Conservation (phyloP, 225 moss, liverwort and hornwort species). For the Marchantia polymorpha region DNA sequence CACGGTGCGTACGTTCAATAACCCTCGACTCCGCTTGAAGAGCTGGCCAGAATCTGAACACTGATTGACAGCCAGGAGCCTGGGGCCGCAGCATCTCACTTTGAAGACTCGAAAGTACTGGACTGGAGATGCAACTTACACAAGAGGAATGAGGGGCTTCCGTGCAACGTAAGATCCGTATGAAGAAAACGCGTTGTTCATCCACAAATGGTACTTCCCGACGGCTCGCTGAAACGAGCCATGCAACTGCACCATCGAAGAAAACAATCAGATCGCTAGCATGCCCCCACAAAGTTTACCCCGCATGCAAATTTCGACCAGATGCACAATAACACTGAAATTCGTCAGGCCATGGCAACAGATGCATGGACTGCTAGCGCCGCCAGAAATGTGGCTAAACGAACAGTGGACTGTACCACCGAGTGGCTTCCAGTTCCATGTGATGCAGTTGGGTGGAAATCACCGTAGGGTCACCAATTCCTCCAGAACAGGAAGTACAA, state of each 20-base stretch:
- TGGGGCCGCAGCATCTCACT: background rate
- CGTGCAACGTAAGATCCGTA: constrained; percentile 77
- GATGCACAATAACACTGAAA: no score
- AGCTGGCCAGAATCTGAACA: background rate
- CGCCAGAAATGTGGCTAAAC: background rate
- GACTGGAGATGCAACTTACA: constrained; percentile 40
- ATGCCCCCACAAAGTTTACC: background rate
- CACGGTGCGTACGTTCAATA: no score
- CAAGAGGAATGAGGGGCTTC: constrained; percentile 66
- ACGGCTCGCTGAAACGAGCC: constrained; percentile 41
- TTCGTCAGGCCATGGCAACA: no score
- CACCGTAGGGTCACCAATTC: background rate
- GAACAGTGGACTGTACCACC: background rate
- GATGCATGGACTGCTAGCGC: background rate
- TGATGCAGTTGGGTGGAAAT: background rate
- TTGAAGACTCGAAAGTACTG: background rate
- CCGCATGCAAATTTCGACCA: background rate
- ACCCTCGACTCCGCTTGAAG: no score
- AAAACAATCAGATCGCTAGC: background rate
- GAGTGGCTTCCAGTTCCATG: background rate
- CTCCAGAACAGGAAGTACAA: background rate
- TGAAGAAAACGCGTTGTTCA: constrained; percentile 68
- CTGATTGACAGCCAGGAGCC: background rate
- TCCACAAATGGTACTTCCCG: constrained; percentile 55
- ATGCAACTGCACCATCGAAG: constrained; percentile 28